Base-by-base conservation (phyloP, 129 eudicot species). In the Logfia minima region DNA sequence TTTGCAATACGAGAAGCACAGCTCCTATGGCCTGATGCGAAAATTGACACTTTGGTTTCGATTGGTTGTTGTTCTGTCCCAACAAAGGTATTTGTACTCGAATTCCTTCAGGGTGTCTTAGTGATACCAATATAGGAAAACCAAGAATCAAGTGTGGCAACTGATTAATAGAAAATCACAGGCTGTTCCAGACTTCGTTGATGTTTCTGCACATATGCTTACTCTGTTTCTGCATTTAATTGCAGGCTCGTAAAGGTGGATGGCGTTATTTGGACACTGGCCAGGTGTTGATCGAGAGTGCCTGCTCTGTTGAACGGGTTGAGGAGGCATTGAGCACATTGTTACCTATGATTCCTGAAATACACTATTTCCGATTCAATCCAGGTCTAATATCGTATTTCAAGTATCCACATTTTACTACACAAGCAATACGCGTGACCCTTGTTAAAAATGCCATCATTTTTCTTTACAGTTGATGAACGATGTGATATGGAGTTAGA, bases 401-500 rank as follows among this genome's bases (percentile, higher is more conserved):
- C 52, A 21, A 52, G 32, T 23, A 22, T 21, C 61, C 6, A 78
- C 53, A 66, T 22, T 39, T 35, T 22, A 28, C 64, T 6, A 31
- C 29, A 75, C 32, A 13, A 75, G 5, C 18, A n/a, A 61, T 53
- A 29, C 10, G 3, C 14, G 22, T 5, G 35, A 68, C 31, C 32
- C 28, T 10, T 63, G 14, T 21, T n/a, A 51, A 16, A 51, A 29
- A 5, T 11, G 22, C 34, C 28, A 3, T 29, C 11, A 39, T 77
- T 34, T 21, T 80, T 80, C 3, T 76, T 79, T 48, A 58, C 87
- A 95, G 99, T 95, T 77, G 99, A 95, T 86, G 99, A 95, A 60
- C 97, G 99, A 8, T 95, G 97, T 86, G 99, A 95, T 75, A 95
- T 95, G 99, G 99, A 95, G 83, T 81, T 95, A 67, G 99, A 95